Base-by-base conservation (phyloP, 2,329 filamentous ascomycete genomes). In the Bipolaris gigantea region DNA sequence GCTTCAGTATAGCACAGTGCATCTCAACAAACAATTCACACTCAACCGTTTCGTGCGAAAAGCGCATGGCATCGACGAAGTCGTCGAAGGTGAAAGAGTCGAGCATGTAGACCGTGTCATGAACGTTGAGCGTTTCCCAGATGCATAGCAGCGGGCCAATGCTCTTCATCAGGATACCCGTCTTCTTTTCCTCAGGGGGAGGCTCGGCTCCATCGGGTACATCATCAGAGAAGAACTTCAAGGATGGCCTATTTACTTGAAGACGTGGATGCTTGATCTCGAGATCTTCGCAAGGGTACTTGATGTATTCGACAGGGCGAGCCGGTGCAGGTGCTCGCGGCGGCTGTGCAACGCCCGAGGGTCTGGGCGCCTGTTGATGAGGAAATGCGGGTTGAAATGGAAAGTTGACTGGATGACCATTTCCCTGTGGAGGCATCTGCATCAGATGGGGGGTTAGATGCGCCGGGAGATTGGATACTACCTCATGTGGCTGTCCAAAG, bases 11-110 rank as follows among this genome's bases (percentile, higher is more conserved):
- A 0, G 93, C 87, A 72, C 94, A 99, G 73, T 97, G 93, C 5
- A 94, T 84, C 73, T 99, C 94, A 45, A 90, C 87, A 62, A 97
- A 87, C 0, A 99, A 79, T 70, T 97, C 89, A 48, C 94, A 94
- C 7, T 88, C 87, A 0, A 85, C 78, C 19, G 90, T 85, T 32
- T 87, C 83, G 0, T 86, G 91, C 0, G 89, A 83, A 53, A 92
- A 88, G 44, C 87, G 83, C 81, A 99, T 86, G 0, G 92, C 89
- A 71, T 97, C 89, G 4, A 96, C 82, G 66, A 92, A 97, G 73
- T 99, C 94, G 72, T 99, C 94, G 67, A 97, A 95, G 0, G 93
- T 97, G 70, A 99, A 99, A 0, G 93, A 97, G 73, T 99, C 94
- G 23, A 99, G 81, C 67, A 90, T 85, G 70, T 96, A 96, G 16